Evolutionary conservation across 2,329 filamentous ascomycete species (phyloP).

Genomic region (Epichloe amarillans): DNA sequence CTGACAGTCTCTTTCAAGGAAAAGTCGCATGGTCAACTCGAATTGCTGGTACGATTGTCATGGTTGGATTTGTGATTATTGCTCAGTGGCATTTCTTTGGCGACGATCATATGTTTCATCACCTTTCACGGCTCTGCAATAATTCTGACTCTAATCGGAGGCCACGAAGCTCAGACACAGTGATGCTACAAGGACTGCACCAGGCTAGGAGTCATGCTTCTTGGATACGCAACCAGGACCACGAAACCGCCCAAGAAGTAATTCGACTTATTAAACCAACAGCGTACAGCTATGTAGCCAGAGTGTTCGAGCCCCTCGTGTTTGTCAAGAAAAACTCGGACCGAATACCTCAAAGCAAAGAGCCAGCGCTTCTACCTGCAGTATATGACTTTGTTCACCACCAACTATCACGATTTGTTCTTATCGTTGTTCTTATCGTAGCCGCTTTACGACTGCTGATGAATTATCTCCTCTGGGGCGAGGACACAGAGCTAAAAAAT

Average conservation of each 20-base stretch:
- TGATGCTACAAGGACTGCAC: slow-evolving; percentile 48
- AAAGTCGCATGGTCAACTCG: slow-evolving; percentile 56
- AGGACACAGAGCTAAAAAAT: slow-evolving; percentile 31
- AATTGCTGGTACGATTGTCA: slow-evolving; percentile 60
- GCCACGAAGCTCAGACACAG: slow-evolving; percentile 19
- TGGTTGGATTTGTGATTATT: slow-evolving; percentile 57
- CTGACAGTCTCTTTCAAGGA: slow-evolving; percentile 48
- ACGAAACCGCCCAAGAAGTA: slow-evolving; percentile 63
- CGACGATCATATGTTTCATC: slow-evolving; percentile 30
- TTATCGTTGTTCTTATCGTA: slow-evolving; percentile 49
- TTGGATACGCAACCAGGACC: slow-evolving; percentile 66
- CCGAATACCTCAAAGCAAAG: slow-evolving; percentile 39
- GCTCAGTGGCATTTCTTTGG: slow-evolving; percentile 71
- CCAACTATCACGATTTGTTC: slow-evolving; percentile 43
- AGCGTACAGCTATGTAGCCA: slow-evolving; percentile 57
- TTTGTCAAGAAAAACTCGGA: slow-evolving; percentile 59
- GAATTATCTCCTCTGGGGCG: slow-evolving; percentile 60
- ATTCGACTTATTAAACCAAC: slow-evolving; percentile 63
- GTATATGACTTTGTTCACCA: slow-evolving; percentile 54
- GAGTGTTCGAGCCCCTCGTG: slow-evolving; percentile 61
- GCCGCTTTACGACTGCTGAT: slow-evolving; percentile 57
- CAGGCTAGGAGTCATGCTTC: slow-evolving; percentile 63
- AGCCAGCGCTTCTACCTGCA: slow-evolving; percentile 23
- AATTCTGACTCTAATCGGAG: slow-evolving; percentile 5
- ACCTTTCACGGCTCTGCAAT: slow-evolving; percentile 14